A percentile compares a stretch with the other conserved stretches of the same genome.
Conservation (phyloP, 2,329 filamentous ascomycete species). For the Fusarium armeniacum region DNA sequence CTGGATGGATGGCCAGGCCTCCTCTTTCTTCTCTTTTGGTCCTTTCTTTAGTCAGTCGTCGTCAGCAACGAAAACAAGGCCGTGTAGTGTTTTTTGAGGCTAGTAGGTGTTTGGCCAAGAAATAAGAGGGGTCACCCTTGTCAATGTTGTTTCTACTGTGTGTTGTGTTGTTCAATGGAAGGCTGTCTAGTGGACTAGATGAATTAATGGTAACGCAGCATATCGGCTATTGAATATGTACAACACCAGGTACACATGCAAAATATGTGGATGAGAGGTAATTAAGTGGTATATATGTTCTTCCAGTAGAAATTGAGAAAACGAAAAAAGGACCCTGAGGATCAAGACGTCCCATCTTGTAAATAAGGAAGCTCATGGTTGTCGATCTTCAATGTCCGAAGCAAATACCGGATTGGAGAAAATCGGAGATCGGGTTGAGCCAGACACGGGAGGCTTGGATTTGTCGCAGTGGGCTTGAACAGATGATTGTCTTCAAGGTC, state of each 20-base stretch:
- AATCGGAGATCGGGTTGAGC: slow-evolving; percentile 40
- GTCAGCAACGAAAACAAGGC: slow-evolving; percentile 48
- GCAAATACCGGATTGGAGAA: slow-evolving; percentile 29
- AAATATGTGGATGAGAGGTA: background rate
- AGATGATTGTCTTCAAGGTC: slow-evolving; percentile 16
- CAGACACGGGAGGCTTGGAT: slow-evolving; percentile 36
- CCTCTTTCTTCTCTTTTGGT: slow-evolving; percentile 26
- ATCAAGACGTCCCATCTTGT: slow-evolving; percentile 3
- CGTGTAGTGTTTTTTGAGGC: slow-evolving; percentile 31
- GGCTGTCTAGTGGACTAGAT: slow-evolving; percentile 4
- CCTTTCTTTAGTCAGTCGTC: slow-evolving; percentile 34
- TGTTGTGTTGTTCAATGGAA: slow-evolving; percentile 29
- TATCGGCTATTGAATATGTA: background rate
- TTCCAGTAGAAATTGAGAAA: too few species aligned
- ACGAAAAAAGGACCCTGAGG: background rate
- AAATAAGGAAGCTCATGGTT: slow-evolving; percentile 18
- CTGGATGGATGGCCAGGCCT: slow-evolving; percentile 12
- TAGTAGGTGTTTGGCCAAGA: slow-evolving; percentile 37
- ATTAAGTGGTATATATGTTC: background rate
- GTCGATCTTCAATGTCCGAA: slow-evolving; percentile 27
- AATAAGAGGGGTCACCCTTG: slow-evolving; percentile 42
- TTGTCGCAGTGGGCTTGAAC: slow-evolving; percentile 23
- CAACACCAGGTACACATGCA: background rate
- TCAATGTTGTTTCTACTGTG: slow-evolving; percentile 32
- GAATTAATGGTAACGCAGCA: slow-evolving; percentile 14